Evolutionary conservation across 257 asterid genomes (phyloP), one percentile per base, ranked within the genome.

Genomic region (Linaria vulgaris): DNA sequence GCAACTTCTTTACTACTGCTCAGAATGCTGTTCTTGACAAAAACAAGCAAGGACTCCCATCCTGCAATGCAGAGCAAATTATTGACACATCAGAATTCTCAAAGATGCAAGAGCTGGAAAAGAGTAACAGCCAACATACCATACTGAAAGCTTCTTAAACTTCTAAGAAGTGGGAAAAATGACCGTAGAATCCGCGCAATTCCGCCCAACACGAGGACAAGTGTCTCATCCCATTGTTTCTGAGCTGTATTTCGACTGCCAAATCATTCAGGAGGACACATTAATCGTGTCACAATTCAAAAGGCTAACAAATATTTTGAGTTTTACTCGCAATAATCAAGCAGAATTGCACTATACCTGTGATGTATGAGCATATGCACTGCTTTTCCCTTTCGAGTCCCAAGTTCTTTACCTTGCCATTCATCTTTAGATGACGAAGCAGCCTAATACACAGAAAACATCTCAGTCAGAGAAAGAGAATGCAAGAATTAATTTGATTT

Each of bases 171-270:
- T 34, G 97, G 97, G 52, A 92, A 89, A 72, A 83, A 89, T 19
- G 99, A 69, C 61, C 99, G 83, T 50, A 92, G 73, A 76, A 92
- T 83, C 63, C 99, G 88, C 27, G 95, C 83, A 75, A 92, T 84
- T 79, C 99, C 99, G 56, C 97, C 94, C 27, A 89, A 81, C 61
- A 92, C 91, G 71, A 92, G 89, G 70, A 87, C 98, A 78, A 92
- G 97, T 45, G 98, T 89, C 86, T 92, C 98, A 79, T 92, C 96
- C 98, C 98, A 92, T 80, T 92, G 98, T 74, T 92, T 92, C 73
- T 92, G 99, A 83, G 94, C 96, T 37, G 99, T 92, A 78, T 92
- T 92, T 56, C 99, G 99, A 75, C 99, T 92, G 85, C 79, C 63
- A 65, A 68, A 43, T 64, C 55, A 63, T 69, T 55, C 46, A 67